Base-by-base conservation (phyloP, 371 early-diverging fungal species). In the Mucor velutinosus region DNA sequence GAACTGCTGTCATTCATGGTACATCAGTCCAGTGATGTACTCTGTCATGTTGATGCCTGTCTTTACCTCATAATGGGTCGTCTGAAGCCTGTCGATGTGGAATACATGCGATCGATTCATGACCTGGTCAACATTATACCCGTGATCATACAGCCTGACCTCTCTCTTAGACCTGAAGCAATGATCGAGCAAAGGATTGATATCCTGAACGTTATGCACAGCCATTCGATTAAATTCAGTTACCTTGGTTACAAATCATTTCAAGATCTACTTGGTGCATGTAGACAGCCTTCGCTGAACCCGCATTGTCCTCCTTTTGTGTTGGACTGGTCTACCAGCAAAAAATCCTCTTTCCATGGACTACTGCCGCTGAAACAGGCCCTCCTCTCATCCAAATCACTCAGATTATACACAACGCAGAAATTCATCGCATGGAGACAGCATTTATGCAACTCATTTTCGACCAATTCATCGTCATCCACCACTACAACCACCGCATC, bases 51-150 rank as follows among this genome's bases (percentile, higher is more conserved):
- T 45, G 92, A 94, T 66, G 85, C 78, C 6, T 89, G 89, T 70
- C 70, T 94, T 14, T 92, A 90, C 64, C 70, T 89, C 41, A 86
- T 89, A 51, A 77, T 87, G 58, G 87, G 87, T 71, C 79, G 90
- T 30, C 45, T 90, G 11, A 89, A 90, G 70, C 83, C 89, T 39
- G 88, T 89, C n/a, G 93, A 93, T 71, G 74, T 90, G 45, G 92
- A 92, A 73, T 92, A 85, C 73, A 87, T 90, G 87, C 82, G 85
- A 30, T 70, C 78, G 10, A 71, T 91, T n/a, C 82, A 83, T 27
- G 80, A 85, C 30, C 67, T 85, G 60, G 84, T 85, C 66, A 86
- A 84, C 71, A 76, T 90, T 55, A 78, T 91, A 32, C 92, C 90
- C 3, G 79, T 90, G 51, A 85, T 90, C 59, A 73, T 86, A 51